phyloP scores from a whole-genome alignment of 768 basidiomycete genomes.

The Boletales sp. region DNA sequence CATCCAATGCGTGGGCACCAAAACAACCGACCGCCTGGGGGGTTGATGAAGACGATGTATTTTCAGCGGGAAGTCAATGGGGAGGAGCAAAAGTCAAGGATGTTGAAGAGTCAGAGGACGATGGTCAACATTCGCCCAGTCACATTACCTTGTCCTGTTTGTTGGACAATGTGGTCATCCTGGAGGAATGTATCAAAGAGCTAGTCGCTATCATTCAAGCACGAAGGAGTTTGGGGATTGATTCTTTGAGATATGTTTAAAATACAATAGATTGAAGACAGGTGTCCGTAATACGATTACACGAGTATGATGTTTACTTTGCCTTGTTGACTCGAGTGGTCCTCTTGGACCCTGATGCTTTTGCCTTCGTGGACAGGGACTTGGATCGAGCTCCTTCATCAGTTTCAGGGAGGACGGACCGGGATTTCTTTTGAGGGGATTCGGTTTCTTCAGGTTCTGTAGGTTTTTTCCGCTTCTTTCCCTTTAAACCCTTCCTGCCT shows the following conservation, averaged over 20 bases:
- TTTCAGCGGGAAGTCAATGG: conserved; percentile 46
- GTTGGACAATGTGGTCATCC: conserved; percentile 89
- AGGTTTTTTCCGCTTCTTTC: conserved; percentile 51
- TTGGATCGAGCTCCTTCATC: conserved; percentile 62
- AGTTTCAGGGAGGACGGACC: conserved; percentile 48
- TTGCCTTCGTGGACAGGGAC: conserved; percentile 48
- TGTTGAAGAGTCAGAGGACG: conserved; percentile 16
- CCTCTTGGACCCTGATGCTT: conserved; percentile 30
- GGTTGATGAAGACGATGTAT: conserved; percentile 69
- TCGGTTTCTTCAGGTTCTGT: conserved; percentile 27
- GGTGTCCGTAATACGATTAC: conserved; percentile 4
- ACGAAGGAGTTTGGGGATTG: conserved; percentile 78
- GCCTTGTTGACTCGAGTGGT: conserved; percentile 32
- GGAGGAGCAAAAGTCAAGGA: conserved; percentile 29
- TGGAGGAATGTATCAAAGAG: conserved; percentile 96
- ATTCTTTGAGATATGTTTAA: conserved; percentile 73
- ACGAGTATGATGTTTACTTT: conserved; percentile 16
- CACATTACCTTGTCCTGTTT: conserved; percentile 76
- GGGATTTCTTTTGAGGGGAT: conserved; percentile 50
- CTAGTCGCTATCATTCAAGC: conserved; percentile 82
- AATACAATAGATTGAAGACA: neutral
- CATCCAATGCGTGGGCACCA: conserved; percentile 63
- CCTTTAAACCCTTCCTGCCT: conserved; percentile 41
- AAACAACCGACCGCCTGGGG: conserved; percentile 49
- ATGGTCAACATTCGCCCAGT: conserved; percentile 31